phyloP scores from a whole-genome alignment of 768 basidiomycete genomes.

The Hortiboletus campestris region DNA sequence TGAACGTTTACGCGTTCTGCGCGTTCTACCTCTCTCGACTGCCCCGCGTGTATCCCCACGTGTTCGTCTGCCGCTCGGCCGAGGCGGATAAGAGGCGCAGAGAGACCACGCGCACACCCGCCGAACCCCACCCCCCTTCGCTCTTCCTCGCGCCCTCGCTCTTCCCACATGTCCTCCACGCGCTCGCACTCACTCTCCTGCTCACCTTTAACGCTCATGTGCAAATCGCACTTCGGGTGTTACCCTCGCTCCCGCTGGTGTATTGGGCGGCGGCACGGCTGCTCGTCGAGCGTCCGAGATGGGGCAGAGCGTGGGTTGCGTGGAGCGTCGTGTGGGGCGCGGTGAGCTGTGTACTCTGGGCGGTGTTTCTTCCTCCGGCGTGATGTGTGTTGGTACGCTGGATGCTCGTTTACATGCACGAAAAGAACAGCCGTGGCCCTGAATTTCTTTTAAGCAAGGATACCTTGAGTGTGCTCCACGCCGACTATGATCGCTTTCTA shows the following conservation, averaged over 20 bases:
- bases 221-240: constrained; percentile 81
- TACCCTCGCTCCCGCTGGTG: constrained; percentile 69
- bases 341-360: constrained; percentile 73
- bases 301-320: constrained; percentile 62
- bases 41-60: not conserved
- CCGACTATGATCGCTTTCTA: no score
- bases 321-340: constrained; percentile 83
- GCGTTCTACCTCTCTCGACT: constrained; percentile 24
- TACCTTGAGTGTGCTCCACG: not conserved
- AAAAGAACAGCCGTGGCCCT: not conserved
- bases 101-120: not conserved
- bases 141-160: constrained; percentile 44
- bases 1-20: constrained; percentile 39
- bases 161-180: constrained; percentile 75
- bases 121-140: not conserved
- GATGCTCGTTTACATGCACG: not conserved
- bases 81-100: not conserved
- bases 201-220: constrained; percentile 80
- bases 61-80: not conserved
- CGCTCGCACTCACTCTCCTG: constrained; percentile 55
- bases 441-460: not conserved
- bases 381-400: constrained; percentile 31
- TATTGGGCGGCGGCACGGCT: constrained; percentile 88
- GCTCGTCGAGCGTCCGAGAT: constrained; percentile 44
- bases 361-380: constrained; percentile 87